Evolutionary conservation across 1,139 yeast species (phyloP).

Genomic region (Scheffersomyces stambukii): DNA sequence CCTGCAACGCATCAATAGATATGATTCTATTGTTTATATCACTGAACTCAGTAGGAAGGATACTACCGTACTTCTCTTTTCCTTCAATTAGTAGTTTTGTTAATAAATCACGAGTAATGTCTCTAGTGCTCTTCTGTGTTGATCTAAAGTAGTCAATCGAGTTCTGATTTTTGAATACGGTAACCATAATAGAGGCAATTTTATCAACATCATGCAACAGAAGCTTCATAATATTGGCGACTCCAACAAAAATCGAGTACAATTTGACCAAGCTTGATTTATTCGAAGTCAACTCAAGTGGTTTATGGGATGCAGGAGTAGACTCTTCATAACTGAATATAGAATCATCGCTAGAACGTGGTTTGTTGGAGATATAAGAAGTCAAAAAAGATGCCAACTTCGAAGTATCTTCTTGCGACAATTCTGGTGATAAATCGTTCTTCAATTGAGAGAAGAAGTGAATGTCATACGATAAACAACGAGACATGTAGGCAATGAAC

Average conservation of each 20-base stretch:
- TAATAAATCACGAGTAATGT: too few species aligned
- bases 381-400: conserved; percentile 20
- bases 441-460: conserved; percentile 16
- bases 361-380: conserved; percentile 11
- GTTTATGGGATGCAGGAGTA: conserved; percentile 2
- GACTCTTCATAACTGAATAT: conserved; percentile 18
- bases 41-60: too few species aligned
- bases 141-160: too few species aligned
- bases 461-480: conserved; percentile 20
- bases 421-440: conserved; percentile 12
- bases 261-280: conserved; percentile 17
- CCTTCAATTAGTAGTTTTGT: too few species aligned
- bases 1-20: too few species aligned
- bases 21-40: too few species aligned
- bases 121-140: too few species aligned
- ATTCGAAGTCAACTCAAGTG: conserved; percentile 13
- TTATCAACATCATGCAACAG: too few species aligned
- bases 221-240: too few species aligned
- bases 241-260: conserved; percentile 23
- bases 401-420: conserved; percentile 22
- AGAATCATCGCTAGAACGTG: conserved; percentile 12
- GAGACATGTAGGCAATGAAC: conserved; percentile 16
- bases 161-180: too few species aligned
- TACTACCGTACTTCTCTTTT: too few species aligned
- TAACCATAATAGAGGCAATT: too few species aligned